These are phyloP conservation scores for Zancudomyces culisetae DNA, from an alignment of 371 early-diverging fungal species.

Conservation along the genomic window DNA sequence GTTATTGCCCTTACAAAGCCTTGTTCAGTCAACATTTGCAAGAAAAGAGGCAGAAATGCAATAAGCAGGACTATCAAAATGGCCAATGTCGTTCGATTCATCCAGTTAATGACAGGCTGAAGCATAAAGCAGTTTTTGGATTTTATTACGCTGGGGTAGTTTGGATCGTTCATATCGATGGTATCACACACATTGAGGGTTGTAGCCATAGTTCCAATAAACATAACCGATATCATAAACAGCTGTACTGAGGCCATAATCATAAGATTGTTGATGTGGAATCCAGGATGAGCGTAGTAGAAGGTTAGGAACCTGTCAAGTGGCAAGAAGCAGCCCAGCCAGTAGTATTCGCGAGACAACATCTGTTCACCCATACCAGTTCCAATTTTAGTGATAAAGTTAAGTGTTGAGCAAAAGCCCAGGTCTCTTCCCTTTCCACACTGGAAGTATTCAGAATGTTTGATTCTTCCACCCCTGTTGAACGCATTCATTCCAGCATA, in stretches of 20 bases:
- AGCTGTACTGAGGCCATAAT: conserved; percentile 70
- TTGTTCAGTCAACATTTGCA: conserved; percentile 70
- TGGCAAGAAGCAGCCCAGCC: conserved; percentile 65
- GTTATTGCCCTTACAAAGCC: conserved; percentile 54
- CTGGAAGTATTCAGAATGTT: conserved; percentile 80
- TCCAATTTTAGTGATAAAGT: conserved; percentile 79
- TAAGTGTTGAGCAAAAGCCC: conserved; percentile 73
- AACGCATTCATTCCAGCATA: conserved; percentile 83
- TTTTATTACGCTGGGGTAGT: conserved; percentile 17
- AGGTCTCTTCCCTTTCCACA: conserved; percentile 86
- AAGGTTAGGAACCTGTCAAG: conserved; percentile 73
- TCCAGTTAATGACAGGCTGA: conserved; percentile 60
- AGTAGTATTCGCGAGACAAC: conserved; percentile 77
- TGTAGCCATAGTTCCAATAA: conserved; percentile 43
- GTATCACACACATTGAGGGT: conserved; percentile 34
- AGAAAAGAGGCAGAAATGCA: conserved; percentile 64
- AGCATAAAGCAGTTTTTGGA: conserved; percentile 50
- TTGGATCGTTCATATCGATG: conserved; percentile 27
- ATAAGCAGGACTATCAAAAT: conserved; percentile 61
- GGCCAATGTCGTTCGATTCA: conserved; percentile 57
- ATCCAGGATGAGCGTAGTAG: conserved; percentile 77
- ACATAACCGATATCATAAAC: conserved; percentile 58
- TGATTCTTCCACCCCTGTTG: conserved; percentile 67
- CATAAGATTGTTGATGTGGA: conserved; percentile 80
- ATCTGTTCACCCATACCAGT: conserved; percentile 88